phyloP scores from a whole-genome alignment of 2,329 filamentous ascomycete species.

The Hortaea sp. region DNA sequence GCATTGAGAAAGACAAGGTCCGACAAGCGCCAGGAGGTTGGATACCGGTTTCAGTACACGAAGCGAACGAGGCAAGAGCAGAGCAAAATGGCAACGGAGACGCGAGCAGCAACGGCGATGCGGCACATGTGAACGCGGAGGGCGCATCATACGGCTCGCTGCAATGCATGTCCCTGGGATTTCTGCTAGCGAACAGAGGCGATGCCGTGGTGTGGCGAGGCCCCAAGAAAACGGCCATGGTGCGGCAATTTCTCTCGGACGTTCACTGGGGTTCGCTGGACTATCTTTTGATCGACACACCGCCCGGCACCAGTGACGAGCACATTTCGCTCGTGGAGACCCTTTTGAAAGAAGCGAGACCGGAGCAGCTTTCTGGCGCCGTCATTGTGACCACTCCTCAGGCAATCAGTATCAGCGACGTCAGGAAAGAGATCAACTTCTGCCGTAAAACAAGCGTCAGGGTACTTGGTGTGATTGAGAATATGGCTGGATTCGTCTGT shows the following conservation, averaged over 20 bases:
- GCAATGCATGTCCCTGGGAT: slow-evolving; percentile 85
- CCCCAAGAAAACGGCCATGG: slow-evolving; percentile 98
- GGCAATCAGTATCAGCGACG: slow-evolving; percentile 84
- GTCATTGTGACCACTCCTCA: slow-evolving; percentile 96
- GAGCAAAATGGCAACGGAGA: slow-evolving; percentile 5
- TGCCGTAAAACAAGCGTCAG: slow-evolving; percentile 72
- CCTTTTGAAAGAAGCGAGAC: slow-evolving; percentile 28
- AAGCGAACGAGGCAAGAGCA: slow-evolving; percentile 30
- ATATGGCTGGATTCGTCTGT: slow-evolving; percentile 91
- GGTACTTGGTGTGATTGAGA: slow-evolving; percentile 85
- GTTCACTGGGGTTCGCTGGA: slow-evolving; percentile 84
- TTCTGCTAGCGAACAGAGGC: slow-evolving; percentile 70
- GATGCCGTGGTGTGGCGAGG: slow-evolving; percentile 96
- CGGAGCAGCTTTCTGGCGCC: slow-evolving; percentile 68
- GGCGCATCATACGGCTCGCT: slow-evolving; percentile 45
- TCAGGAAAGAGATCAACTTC: slow-evolving; percentile 90
- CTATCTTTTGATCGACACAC: slow-evolving; percentile 89
- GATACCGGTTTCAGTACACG: slow-evolving; percentile 79
- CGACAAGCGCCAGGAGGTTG: slow-evolving; percentile 85
- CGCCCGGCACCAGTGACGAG: slow-evolving; percentile 91
- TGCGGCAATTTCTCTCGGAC: slow-evolving; percentile 87
- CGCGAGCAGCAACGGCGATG: neutral
- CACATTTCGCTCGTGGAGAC: slow-evolving; percentile 89
- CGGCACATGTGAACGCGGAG: neutral
- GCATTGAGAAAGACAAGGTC: slow-evolving; percentile 79